Percentiles rank a stretch among this genome's conserved stretches.
Conservation (phyloP, 306 rosid species). For the Gillenia trifoliata region DNA sequence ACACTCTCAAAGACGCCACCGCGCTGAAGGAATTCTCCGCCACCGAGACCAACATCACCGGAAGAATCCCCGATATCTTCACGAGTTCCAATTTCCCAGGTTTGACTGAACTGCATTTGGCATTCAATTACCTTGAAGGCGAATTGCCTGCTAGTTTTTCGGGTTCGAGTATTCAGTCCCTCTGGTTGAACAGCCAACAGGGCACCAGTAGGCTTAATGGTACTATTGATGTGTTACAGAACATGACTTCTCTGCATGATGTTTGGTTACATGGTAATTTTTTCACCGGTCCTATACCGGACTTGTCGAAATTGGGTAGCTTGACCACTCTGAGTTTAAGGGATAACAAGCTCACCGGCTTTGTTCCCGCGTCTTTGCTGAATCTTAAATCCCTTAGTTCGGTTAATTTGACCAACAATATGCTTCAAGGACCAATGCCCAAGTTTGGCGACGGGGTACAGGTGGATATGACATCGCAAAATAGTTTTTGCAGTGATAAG, state of each 20-base stretch:
- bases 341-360: conserved; percentile 68
- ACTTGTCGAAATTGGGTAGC: conserved; percentile 30
- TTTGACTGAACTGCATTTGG: conserved; percentile 36
- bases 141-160: conserved; percentile 50
- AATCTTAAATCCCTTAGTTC: conserved; percentile 24
- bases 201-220: conserved; percentile 57
- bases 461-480: conserved; percentile 34
- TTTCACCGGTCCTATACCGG: conserved; percentile 80
- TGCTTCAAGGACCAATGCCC: conserved; percentile 75
- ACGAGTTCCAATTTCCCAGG: conserved; percentile 36
- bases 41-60: conserved; percentile 27
- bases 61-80: conserved; percentile 54
- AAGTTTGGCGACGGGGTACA: conserved; percentile 27
- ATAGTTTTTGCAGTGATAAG: conserved; percentile 42
- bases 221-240: conserved; percentile 43
- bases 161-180: conserved; percentile 34
- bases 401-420: conserved; percentile 65
- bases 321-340: conserved; percentile 41
- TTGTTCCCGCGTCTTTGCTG: conserved; percentile 59
- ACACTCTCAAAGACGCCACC: conserved; percentile 25
- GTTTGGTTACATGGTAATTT: conserved; percentile 57
- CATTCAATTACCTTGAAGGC: conserved; percentile 54
- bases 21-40: conserved; percentile 42
- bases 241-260: conserved; percentile 44
- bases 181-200: conserved; percentile 59